Percentiles rank a stretch among this genome's conserved stretches.
Evolutionary conservation across 306 rosid genomes (phyloP).

Genomic region (Calophaca sinica): DNA sequence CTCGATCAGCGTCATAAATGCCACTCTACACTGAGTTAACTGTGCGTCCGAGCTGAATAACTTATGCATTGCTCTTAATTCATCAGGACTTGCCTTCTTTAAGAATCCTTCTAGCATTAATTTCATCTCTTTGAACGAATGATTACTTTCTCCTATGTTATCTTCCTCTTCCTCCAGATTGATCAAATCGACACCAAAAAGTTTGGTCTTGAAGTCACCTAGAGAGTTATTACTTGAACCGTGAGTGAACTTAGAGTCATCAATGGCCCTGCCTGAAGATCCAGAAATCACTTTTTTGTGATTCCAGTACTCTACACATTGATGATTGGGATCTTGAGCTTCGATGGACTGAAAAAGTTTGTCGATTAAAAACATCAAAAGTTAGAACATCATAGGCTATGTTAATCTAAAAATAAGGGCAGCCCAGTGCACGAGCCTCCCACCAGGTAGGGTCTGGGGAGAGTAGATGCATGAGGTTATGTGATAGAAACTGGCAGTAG

Average conservation of each 20-base stretch:
- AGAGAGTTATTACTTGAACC: slow-evolving; percentile 48
- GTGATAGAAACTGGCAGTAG: too few relatives aligned
- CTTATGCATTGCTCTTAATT: slow-evolving; percentile 60
- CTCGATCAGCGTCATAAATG: slow-evolving; percentile 55
- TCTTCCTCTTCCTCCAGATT: slow-evolving; percentile 41
- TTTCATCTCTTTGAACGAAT: slow-evolving; percentile 52
- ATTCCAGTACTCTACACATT: slow-evolving; percentile 80
- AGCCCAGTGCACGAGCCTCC: too few relatives aligned
- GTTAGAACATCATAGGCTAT: too few relatives aligned
- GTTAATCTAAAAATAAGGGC: too few relatives aligned
- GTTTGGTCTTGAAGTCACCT: slow-evolving; percentile 44
- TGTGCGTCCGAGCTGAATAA: slow-evolving; percentile 59
- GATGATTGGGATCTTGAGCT: slow-evolving; percentile 73
- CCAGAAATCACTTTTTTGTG: slow-evolving; percentile 43
- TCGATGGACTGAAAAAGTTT: slow-evolving; percentile 68
- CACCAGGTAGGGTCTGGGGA: too few relatives aligned
- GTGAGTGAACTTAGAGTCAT: slow-evolving; percentile 43
- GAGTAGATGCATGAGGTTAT: too few relatives aligned
- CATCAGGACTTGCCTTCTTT: slow-evolving; percentile 65
- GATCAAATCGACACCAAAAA: slow-evolving; percentile 53
- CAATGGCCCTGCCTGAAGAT: slow-evolving; percentile 27
- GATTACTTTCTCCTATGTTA: slow-evolving; percentile 40
- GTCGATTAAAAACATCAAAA: slow-evolving; percentile 33
- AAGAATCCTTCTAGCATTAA: slow-evolving; percentile 56
- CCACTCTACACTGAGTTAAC: slow-evolving; percentile 49